Evolutionary conservation across 371 early-diverging fungal genomes (phyloP).

Genomic region (Syncephalis plumigaleata): DNA sequence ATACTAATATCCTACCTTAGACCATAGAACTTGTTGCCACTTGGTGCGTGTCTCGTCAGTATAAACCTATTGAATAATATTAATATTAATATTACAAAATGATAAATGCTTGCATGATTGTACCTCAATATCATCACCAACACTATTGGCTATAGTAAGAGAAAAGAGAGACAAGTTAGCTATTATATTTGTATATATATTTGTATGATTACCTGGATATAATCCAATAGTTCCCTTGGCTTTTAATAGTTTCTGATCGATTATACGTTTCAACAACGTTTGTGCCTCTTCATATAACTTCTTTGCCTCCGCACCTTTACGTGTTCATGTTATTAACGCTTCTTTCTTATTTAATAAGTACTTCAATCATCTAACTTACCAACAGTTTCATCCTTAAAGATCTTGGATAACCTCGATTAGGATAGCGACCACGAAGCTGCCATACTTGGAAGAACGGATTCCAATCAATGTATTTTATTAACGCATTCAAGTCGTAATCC

Average conservation of each 20-base stretch:
- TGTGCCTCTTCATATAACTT: slow-evolving; percentile 73
- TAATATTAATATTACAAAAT: too few species aligned
- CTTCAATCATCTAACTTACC: too few species aligned
- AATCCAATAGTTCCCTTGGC: slow-evolving; percentile 70
- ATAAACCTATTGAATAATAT: too few species aligned
- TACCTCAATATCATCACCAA: slow-evolving; percentile 73
- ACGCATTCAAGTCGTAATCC: slow-evolving; percentile 44
- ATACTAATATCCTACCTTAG: slow-evolving; percentile 53
- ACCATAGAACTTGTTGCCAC: slow-evolving; percentile 54
- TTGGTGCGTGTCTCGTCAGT: slow-evolving; percentile 42
- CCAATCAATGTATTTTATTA: slow-evolving; percentile 79
- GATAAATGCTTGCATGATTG: too few species aligned
- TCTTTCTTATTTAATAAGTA: too few species aligned
- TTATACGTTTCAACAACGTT: slow-evolving; percentile 55
- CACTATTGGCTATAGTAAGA: slow-evolving; percentile 41
- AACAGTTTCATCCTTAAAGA: slow-evolving; percentile 82
- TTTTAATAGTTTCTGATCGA: slow-evolving; percentile 39
- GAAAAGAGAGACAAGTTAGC: too few species aligned
- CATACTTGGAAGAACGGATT: slow-evolving; percentile 94
- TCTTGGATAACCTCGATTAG: slow-evolving; percentile 88
- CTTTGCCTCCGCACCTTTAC: slow-evolving; percentile 59
- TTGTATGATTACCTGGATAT: slow-evolving; percentile 52
- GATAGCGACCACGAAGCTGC: slow-evolving; percentile 87
- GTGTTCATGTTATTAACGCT: too few species aligned
- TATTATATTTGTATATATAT: too few species aligned